Conservation (phyloP, 106 monocot species). For the Triglochin maritima region DNA sequence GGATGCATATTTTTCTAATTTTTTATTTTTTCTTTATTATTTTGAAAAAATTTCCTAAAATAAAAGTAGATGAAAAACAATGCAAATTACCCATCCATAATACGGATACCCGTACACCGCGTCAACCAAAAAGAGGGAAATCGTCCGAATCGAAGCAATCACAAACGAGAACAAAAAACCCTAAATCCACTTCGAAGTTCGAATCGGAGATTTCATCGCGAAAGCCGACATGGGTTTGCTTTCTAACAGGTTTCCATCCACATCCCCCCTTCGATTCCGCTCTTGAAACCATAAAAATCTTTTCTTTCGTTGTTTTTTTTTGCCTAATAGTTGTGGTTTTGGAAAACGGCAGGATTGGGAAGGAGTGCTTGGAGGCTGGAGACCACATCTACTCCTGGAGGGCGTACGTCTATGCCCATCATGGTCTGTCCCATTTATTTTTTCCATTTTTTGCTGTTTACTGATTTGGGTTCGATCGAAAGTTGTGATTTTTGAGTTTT, state of each 20-base stretch:
- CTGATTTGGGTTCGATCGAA: background rate
- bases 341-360: constrained; percentile 9
- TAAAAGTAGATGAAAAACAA: no score
- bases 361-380: constrained; percentile 76
- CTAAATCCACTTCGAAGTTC: no score
- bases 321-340: background rate
- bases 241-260: constrained; percentile 5
- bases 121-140: no score
- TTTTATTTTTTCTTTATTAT: no score
- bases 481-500: background rate
- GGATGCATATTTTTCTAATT: no score
- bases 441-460: background rate
- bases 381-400: constrained; percentile 97
- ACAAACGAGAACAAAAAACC: no score
- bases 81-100: no score
- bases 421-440: constrained; percentile 29
- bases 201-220: background rate
- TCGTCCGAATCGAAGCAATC: no score
- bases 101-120: no score
- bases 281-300: background rate
- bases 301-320: background rate
- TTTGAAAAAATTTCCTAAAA: no score
- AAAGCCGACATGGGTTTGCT: constrained; percentile 6
- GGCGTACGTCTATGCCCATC: constrained; percentile 84
- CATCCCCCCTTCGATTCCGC: background rate